Base-by-base conservation (phyloP, 2,329 filamentous ascomycete species). In the Pyricularia pennisetigena region DNA sequence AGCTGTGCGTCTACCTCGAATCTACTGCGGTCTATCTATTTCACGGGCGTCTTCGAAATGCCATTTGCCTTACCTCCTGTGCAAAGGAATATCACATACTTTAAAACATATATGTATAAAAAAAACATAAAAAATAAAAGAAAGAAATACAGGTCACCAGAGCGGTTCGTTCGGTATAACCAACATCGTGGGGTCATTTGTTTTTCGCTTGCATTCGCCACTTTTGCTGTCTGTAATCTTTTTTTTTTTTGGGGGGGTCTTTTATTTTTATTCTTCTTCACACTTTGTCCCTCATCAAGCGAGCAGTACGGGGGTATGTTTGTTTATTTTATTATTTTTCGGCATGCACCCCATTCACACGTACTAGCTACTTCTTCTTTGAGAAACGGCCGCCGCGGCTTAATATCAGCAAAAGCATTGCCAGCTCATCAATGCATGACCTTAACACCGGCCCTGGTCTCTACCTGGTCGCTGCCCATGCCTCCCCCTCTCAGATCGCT, bases 401-500 rank as follows among this genome's bases (percentile, higher is more conserved):
- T 82, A 84, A 83, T 82, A 81, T 83, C 81, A 82, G 81, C 80
- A 75, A 73, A 75, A 78, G 85, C 84, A 86, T 79, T 90, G 88
- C 87, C 89, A 91, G 86, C 88, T 88, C 89, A 91, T 90, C 88
- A 87, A 79, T 90, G 88, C 89, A 89, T 91, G 83, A 83, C 81
- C 79, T 78, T 78, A 78, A 76, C 78, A 78, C 77, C 74, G 66
- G 54, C 65, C 62, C 78, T 66, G 64, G 77, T 76, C 75, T 78
- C 74, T 78, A 76, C 78, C 78, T 79, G 78, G 77, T 77, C 65
- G 63, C 65, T 67, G 66, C 68, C 66, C 65, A 64, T 67, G 67
- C 69, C 72, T 69, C 73, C 75, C 76, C 77, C 30, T 23, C 66
- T 28, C 66, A 29, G 30, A 28, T 41, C 29, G 29, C 6, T 66